Conservation (phyloP, 164 flowering plant genomes). For the Tinospora cordifolia region DNA sequence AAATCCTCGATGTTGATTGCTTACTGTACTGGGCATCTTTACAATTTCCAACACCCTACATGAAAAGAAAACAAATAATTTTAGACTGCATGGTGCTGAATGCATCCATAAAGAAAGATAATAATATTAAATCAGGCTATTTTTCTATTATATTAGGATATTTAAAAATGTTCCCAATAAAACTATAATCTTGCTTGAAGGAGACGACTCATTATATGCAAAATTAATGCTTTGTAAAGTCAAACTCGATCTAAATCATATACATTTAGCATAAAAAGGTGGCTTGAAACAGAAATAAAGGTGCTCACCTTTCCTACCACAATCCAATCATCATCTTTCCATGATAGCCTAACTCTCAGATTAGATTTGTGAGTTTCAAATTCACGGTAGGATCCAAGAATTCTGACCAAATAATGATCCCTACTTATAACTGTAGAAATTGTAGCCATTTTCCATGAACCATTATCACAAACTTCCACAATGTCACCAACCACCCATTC, state of each 20-base stretch:
- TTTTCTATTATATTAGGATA: no score
- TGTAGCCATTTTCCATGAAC: constrained; percentile 65
- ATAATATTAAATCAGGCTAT: no score
- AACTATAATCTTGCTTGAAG: background rate
- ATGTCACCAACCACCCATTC: constrained; percentile 56
- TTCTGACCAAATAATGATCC: constrained; percentile 28
- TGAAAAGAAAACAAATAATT: background rate
- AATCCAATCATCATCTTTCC: constrained; percentile 48
- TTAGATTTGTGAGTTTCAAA: constrained; percentile 24
- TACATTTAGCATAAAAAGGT: background rate
- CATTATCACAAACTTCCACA: constrained; percentile 61
- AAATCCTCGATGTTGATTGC: constrained; percentile 14
- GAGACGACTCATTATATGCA: background rate
- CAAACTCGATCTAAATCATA: no score
- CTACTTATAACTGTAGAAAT: constrained; percentile 34
- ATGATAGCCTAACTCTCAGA: constrained; percentile 38
- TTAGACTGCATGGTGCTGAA: background rate
- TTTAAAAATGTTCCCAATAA: background rate
- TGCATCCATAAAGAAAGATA: no score
- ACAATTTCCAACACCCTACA: constrained; percentile 34
- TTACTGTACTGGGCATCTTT: constrained; percentile 23
- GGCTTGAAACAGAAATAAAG: background rate
- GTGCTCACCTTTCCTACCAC: constrained; percentile 44
- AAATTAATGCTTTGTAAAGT: no score
- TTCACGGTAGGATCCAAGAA: constrained; percentile 35